phyloP scores from a whole-genome alignment of 202 grass and related monocot genomes.

The Miscanthus sacchariflorus region DNA sequence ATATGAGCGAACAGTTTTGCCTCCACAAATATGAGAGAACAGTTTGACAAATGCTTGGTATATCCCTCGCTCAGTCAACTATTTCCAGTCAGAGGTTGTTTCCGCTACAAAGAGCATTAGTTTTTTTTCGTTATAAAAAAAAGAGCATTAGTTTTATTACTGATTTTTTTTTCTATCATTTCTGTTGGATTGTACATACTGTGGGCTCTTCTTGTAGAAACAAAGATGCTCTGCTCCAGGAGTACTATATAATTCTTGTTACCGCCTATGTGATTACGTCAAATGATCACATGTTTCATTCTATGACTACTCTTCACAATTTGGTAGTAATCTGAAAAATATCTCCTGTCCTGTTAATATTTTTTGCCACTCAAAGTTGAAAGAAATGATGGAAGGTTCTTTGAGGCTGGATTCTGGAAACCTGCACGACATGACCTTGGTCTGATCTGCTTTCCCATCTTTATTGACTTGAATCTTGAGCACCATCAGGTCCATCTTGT shows the following conservation, averaged over 20 bases:
- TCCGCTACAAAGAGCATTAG: too few relatives aligned
- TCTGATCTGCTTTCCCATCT: slow-evolving; percentile 27
- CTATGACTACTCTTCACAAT: neutral
- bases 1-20: too few relatives aligned
- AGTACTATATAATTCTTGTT: neutral
- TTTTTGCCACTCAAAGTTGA: neutral
- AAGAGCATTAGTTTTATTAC: too few relatives aligned
- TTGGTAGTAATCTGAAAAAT: neutral
- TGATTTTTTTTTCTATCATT: too few relatives aligned
- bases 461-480: slow-evolving; percentile 22
- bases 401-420: neutral
- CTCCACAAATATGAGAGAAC: too few relatives aligned
- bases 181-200: too few relatives aligned
- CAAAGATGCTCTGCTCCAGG: too few relatives aligned
- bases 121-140: too few relatives aligned
- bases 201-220: too few relatives aligned
- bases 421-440: neutral
- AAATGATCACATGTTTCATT: neutral
- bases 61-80: too few relatives aligned
- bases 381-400: neutral
- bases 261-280: neutral
- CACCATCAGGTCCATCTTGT: neutral
- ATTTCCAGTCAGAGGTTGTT: too few relatives aligned
- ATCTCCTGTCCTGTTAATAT: neutral
- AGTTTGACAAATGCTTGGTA: too few relatives aligned